Evolutionary conservation across 1,139 yeast genomes (phyloP), one percentile per base, ranked within the genome.

Genomic region (Ogataea hybrid): DNA sequence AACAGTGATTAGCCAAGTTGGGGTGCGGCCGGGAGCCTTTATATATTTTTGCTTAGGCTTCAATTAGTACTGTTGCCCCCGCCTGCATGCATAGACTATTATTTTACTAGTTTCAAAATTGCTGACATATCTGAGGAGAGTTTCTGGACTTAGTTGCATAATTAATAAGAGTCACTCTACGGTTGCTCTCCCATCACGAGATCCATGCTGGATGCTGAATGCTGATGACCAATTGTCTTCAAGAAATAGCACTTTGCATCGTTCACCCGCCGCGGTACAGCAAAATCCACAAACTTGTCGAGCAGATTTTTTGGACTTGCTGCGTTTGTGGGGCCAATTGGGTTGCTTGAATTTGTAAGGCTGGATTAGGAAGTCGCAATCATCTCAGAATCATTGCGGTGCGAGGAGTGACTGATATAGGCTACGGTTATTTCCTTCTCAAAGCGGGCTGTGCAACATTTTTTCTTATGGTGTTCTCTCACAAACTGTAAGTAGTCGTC

Each of bases 371-470:
- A 36, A 29, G 18, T 29, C 30, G 9, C n/a, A 20, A 22, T 21
- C 38, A 25, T 32, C 12, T 6, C 11, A 35, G 17, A 11, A 17
- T 8, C 18, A 9, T 16, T 7, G 15, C n/a, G 21, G 28, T 18
- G 20, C 16, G 30, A 15, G 22, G 17, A 10, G 18, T 17, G 14
- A 17, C 17, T 25, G 21, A 25, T 17, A n/a, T 20, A 12, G 18
- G n/a, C 28, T 21, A 25, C 16, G 14, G 31, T 30, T 20, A 25
- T 35, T 17, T 11, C 16, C 16, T 15, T 15, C 16, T 15, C 16
- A 17, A 27, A 17, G 6, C 21, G 25, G 41, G 41, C 41, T 28
- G 41, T 38, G 41, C 37, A 38, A 11, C 10, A 10, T 6, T 36
- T 29, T 25, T 23, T 22, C 11, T 16, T 9, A 21, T 25, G 27